These are phyloP conservation scores for Pseudocercospora eumusae DNA, from an alignment of 2,329 filamentous ascomycete genomes.

Conservation along the genomic window DNA sequence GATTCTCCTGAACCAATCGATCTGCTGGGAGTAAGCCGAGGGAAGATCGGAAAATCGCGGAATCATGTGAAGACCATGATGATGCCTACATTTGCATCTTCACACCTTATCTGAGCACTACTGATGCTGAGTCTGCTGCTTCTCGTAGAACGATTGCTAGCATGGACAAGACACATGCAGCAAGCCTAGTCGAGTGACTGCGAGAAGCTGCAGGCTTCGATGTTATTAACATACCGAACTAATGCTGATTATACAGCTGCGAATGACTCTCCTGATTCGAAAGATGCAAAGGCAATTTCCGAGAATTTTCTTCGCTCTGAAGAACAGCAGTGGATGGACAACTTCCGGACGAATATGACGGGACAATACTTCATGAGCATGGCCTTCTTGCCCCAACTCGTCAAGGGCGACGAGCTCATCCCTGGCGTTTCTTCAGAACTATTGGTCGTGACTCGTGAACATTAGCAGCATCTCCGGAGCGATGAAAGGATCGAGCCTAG, in stretches of 20 bases:
- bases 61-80: not conserved
- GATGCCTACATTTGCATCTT: not conserved
- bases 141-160: too few species aligned
- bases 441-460: slow-evolving; percentile 58
- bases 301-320: slow-evolving; percentile 54
- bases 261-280: slow-evolving; percentile 53
- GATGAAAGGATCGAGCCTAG: slow-evolving; percentile 54
- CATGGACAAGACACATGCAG: too few species aligned
- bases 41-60: not conserved
- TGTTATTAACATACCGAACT: not conserved
- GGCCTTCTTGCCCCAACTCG: slow-evolving; percentile 57
- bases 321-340: slow-evolving; percentile 52
- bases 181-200: too few species aligned
- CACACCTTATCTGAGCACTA: too few species aligned
- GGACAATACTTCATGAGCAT: slow-evolving; percentile 57
- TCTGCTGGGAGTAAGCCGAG: not conserved
- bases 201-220: not conserved
- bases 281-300: slow-evolving; percentile 50
- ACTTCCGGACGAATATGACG: slow-evolving; percentile 55
- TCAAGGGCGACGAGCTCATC: slow-evolving; percentile 50
- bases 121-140: too few species aligned
- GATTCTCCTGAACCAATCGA: not conserved
- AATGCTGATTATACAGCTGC: slow-evolving; percentile 25
- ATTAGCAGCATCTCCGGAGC: slow-evolving; percentile 55
- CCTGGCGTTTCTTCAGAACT: slow-evolving; percentile 54